Percentiles rank a stretch among this genome's conserved stretches.
phyloP scores from a whole-genome alignment of 129 eudicot genomes.

The Centrapalus pauciflorus region DNA sequence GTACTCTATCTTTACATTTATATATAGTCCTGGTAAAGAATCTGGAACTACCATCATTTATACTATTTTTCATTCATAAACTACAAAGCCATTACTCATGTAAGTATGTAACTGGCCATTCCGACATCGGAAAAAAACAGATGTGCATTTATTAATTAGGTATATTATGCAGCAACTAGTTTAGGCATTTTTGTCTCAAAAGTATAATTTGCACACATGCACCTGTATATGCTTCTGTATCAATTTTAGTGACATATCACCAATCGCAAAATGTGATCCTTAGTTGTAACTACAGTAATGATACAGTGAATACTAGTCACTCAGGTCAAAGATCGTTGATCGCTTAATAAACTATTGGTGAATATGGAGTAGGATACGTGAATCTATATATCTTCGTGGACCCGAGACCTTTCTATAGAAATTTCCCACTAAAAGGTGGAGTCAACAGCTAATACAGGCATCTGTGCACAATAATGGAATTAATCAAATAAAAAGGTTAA shows the following conservation, averaged over 20 bases:
- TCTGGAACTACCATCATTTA: not conserved
- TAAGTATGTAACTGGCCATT: not conserved
- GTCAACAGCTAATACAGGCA: conserved; percentile 15
- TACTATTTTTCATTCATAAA: not conserved
- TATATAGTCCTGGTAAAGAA: conserved; percentile 7
- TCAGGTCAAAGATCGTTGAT: not conserved
- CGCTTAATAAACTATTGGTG: too few relatives aligned
- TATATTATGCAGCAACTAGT: not conserved
- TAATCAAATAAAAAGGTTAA: not conserved
- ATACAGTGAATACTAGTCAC: not conserved
- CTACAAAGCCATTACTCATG: not conserved
- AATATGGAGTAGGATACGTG: not conserved
- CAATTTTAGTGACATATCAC: not conserved
- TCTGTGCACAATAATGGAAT: conserved; percentile 12
- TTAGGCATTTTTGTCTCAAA: conserved; percentile 4
- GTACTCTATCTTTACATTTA: conserved; percentile 20
- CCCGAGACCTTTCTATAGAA: not conserved
- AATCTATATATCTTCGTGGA: not conserved
- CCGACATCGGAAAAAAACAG: not conserved
- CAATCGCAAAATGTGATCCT: not conserved
- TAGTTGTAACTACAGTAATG: conserved; percentile 8
- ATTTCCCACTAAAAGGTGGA: conserved; percentile 6
- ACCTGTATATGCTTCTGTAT: conserved; percentile 4
- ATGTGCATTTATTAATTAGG: not conserved
- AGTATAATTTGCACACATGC: conserved; percentile 28